Base-by-base conservation (phyloP, 441 rosid genomes). In the Metrosideros polymorpha region DNA sequence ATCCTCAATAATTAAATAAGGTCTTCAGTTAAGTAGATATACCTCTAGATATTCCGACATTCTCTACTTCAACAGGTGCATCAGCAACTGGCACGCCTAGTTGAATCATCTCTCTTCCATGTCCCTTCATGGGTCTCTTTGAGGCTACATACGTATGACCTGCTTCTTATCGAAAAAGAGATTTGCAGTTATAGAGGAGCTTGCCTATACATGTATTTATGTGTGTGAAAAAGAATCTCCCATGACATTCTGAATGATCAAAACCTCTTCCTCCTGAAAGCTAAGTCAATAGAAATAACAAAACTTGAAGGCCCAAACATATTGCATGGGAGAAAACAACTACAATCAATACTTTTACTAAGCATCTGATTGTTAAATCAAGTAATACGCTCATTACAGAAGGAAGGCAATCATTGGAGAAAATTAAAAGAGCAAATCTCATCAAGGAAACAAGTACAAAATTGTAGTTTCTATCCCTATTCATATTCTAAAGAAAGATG, bases 91-190 rank as follows among this genome's bases (percentile, higher is more conserved):
- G 98, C 63, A 94, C 91, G 85, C 99, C 99, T 50, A 98, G 87
- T 75, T 98, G 99, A 90, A 98, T 95, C 93, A 92, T 94, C 95
- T 95, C 99, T 57, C 99, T 94, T 57, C 99, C 99, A 88, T 91
- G 99, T 86, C 99, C 99, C 91, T 91, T 95, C 90, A 89, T 93
- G 45, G 99, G 99, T 87, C 97, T 92, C 91, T 94, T 96, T 27
- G 94, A 91, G 76, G 85, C 89, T 84, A 94, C 90, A 91, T 94
- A 98, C 59, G 96, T 91, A 71, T 93, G 98, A 87, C 98, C 99
- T 96, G 95, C 86, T 89, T 90, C 88, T 85, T 87, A 84, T 87
- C 84, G 51, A 89, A 83, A 50, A 87, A 87, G 87, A 53, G 29
- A 85, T 27, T 77, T 82, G 84, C 39, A 77, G 25, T 83, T 43